These are phyloP conservation scores for Entomophthora muscae DNA, from an alignment of 371 early-diverging fungal species.

Conservation along the genomic window DNA sequence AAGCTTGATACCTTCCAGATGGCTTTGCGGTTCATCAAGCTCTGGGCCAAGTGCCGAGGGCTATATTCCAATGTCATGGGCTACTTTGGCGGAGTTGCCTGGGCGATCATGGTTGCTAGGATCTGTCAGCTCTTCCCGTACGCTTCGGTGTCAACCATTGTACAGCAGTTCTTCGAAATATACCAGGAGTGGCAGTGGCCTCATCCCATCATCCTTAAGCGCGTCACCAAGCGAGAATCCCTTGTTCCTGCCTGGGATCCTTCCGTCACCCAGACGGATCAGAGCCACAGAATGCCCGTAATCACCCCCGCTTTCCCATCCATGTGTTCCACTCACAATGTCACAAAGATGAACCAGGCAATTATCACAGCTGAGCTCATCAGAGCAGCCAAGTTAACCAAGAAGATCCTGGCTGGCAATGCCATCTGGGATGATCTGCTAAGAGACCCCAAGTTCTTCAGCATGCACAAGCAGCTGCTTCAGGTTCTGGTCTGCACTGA, in stretches of 20 bases:
- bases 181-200: conserved; percentile 96
- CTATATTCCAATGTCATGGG: conserved; percentile 97
- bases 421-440: conserved; percentile 63
- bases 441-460: conserved; percentile 79
- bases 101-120: conserved; percentile 96
- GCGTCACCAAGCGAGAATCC: conserved; percentile 78
- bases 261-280: conserved; percentile 65
- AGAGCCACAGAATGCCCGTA: conserved; percentile 94
- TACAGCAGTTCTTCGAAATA: conserved; percentile 83
- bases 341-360: conserved; percentile 71
- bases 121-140: conserved; percentile 97
- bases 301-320: conserved; percentile 99
- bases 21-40: conserved; percentile 90
- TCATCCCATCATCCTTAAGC: conserved; percentile 84
- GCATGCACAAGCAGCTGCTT: conserved; percentile 75
- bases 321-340: conserved; percentile 99
- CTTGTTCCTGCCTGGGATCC: conserved; percentile 98
- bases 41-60: conserved; percentile 93
- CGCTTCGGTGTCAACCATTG: conserved; percentile 68
- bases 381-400: conserved; percentile 43
- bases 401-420: conserved; percentile 48
- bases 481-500: conserved; percentile 70
- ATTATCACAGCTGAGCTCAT: conserved; percentile 79
- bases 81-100: conserved; percentile 98
- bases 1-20: conserved; percentile 75